A percentile compares a stretch with the other conserved stretches of the same genome.
phyloP scores from a whole-genome alignment of 2,329 filamentous ascomycete genomes.

The Pseudocercospora pini-densiflorae region DNA sequence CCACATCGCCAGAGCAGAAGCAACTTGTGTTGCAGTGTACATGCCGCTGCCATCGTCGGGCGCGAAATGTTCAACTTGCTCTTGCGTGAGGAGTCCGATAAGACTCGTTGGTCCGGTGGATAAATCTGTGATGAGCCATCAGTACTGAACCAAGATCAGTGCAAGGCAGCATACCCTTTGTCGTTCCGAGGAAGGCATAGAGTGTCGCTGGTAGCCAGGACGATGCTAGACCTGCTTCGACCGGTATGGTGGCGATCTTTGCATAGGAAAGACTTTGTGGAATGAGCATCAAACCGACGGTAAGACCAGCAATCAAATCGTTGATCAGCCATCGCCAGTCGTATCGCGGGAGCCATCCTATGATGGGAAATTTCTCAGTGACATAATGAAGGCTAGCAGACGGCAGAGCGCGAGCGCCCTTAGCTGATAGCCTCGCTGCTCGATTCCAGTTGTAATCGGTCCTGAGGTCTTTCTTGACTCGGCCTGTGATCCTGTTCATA shows the following conservation, averaged over 20 bases:
- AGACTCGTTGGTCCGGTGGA: conserved; percentile 68
- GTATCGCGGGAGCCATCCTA: conserved; percentile 67
- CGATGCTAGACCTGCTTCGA: conserved; percentile 64
- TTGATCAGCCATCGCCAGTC: conserved; percentile 64
- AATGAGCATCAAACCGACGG: conserved; percentile 57
- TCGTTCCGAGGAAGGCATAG: conserved; percentile 65
- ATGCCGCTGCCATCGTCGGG: conserved; percentile 51
- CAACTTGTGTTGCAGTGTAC: conserved; percentile 60
- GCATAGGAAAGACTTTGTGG: conserved; percentile 67
- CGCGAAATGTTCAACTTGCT: conserved; percentile 57
- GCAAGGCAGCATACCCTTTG: conserved; percentile 54
- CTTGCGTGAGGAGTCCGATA: conserved; percentile 65
- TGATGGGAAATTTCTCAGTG: conserved; percentile 64
- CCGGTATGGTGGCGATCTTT: conserved; percentile 64
- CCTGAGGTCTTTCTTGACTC: conserved; percentile 24
- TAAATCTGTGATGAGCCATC: conserved; percentile 51
- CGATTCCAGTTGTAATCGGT: conserved; percentile 35
- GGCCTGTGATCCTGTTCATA: neutral
- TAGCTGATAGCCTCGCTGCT: conserved; percentile 37
- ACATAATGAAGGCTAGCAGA: conserved; percentile 61
- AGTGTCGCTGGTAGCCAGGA: conserved; percentile 63
- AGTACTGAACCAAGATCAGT: neutral
- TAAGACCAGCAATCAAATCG: conserved; percentile 66
- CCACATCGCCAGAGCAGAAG: conserved; percentile 65
- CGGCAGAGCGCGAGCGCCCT: conserved; percentile 51